Conservation (phyloP, 2,329 filamentous ascomycete species). For the Grosmannia huntii region DNA sequence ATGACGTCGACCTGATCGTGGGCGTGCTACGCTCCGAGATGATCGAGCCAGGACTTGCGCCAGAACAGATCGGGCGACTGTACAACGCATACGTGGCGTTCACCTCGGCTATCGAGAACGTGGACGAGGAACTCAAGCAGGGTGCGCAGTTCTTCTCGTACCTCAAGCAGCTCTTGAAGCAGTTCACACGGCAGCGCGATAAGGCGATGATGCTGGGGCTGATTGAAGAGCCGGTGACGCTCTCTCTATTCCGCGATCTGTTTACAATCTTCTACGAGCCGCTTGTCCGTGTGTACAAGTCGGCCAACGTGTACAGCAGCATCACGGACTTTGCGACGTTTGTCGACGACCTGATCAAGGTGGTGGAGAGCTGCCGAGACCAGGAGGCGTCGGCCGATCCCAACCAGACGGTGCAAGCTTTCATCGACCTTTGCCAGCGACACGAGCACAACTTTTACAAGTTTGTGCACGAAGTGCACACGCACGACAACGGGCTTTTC, state of each 20-base stretch:
- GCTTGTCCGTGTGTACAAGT: conserved; percentile 93
- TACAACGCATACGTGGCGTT: conserved; percentile 96
- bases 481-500: conserved; percentile 92
- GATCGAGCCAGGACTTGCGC: conserved; percentile 55
- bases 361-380: conserved; percentile 52
- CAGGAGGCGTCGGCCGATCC: conserved; percentile 86
- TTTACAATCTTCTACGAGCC: conserved; percentile 99
- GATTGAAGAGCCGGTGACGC: conserved; percentile 91
- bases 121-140: conserved; percentile 77
- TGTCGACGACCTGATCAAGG: conserved; percentile 79
- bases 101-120: conserved; percentile 84
- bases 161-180: conserved; percentile 86
- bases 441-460: conserved; percentile 98
- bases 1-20: conserved; percentile 76
- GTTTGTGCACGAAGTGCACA: conserved; percentile 95
- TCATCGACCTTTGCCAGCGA: conserved; percentile 89
- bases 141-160: conserved; percentile 88
- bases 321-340: conserved; percentile 94
- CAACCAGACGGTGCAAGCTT: conserved; percentile 95
- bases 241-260: conserved; percentile 89
- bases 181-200: conserved; percentile 81
- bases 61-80: conserved; percentile 67
- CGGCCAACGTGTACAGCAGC: conserved; percentile 92
- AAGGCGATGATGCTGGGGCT: conserved; percentile 95
- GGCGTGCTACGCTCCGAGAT: conserved; percentile 70